Percentiles rank a stretch among this genome's conserved stretches.
phyloP scores from a whole-genome alignment of 257 asterid genomes.

The Gentiana straminea region DNA sequence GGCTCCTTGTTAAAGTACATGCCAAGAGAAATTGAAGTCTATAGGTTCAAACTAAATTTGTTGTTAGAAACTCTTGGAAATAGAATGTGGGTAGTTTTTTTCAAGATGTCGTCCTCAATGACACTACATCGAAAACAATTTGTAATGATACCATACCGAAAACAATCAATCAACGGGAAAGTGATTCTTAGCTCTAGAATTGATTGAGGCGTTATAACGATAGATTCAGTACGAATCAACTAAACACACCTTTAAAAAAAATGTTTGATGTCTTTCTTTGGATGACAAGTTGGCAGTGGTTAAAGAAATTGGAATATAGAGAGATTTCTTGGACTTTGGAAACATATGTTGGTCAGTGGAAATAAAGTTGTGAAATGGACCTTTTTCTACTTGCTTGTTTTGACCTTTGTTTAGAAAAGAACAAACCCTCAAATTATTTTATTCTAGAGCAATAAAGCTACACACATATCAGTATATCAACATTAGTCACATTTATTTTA shows the following conservation, averaged over 20 bases:
- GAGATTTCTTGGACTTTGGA: constrained; percentile 37
- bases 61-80: constrained; percentile 28
- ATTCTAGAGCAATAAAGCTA: background rate
- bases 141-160: too few species aligned
- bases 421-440: background rate
- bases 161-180: too few species aligned
- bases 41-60: constrained; percentile 18
- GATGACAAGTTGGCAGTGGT: constrained; percentile 51
- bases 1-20: background rate
- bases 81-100: constrained; percentile 34
- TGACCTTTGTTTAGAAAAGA: constrained; percentile 25
- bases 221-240: too few species aligned
- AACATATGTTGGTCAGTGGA: constrained; percentile 34
- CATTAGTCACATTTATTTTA: too few species aligned
- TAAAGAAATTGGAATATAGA: constrained; percentile 18
- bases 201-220: too few species aligned
- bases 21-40: constrained; percentile 8
- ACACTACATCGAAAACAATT: constrained; percentile 6
- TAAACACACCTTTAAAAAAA: too few species aligned
- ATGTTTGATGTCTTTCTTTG: constrained; percentile 27
- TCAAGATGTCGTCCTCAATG: constrained; percentile 26
- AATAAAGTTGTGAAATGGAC: constrained; percentile 19
- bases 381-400: constrained; percentile 26
- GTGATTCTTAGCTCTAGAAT: too few species aligned
- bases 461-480: too few species aligned